These are phyloP conservation scores for Castanea mollissima DNA, from an alignment of 306 rosid species.

Conservation along the genomic window DNA sequence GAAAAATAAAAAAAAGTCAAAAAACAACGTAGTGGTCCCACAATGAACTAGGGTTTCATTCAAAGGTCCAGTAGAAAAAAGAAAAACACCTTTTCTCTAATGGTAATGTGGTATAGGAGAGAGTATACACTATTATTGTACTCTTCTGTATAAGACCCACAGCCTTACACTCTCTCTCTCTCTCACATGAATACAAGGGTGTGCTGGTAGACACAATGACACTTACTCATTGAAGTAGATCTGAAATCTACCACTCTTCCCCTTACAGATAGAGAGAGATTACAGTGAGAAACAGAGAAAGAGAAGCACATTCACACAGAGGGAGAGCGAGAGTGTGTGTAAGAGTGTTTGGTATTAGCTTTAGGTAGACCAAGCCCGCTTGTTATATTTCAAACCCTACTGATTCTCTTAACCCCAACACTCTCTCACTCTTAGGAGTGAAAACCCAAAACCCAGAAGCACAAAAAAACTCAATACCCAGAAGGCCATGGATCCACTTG, in stretches of 20 bases:
- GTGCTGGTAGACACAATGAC: constrained; percentile 14
- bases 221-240: constrained; percentile 37
- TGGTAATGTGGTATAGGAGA: neutral
- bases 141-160: neutral
- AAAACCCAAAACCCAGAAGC: neutral
- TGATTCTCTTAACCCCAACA: neutral
- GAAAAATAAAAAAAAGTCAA: neutral
- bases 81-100: neutral
- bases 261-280: constrained; percentile 37
- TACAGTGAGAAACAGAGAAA: neutral
- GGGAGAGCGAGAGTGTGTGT: neutral
- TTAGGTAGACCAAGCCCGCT: constrained; percentile 16
- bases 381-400: constrained; percentile 45
- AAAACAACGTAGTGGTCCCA: neutral
- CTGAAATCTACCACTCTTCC: constrained; percentile 53
- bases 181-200: neutral
- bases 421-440: neutral
- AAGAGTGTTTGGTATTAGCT: neutral
- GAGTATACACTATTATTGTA: neutral
- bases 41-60: neutral
- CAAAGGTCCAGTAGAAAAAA: neutral
- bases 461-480: neutral
- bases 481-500: constrained; percentile 63
- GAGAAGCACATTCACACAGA: constrained; percentile 1
- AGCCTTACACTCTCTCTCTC: too few species aligned